Evolutionary conservation across 352 stramenopile genomes (phyloP).

Genomic region (Phytophthora megakarya): DNA sequence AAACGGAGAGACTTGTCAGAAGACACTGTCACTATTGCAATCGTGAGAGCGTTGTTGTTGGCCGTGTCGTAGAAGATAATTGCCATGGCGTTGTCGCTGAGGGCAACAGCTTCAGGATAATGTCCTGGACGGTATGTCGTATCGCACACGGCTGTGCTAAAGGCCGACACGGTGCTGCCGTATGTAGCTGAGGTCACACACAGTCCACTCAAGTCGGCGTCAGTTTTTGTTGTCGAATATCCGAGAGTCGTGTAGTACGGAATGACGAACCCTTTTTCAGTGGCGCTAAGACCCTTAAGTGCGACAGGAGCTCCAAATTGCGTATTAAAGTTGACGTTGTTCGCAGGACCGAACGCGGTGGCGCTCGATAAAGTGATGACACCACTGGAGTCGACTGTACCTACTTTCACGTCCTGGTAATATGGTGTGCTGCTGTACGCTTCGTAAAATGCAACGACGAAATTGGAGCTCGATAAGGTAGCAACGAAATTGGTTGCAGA

Average conservation of each 20-base stretch:
- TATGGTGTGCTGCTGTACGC: constrained; percentile 30
- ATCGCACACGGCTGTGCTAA: constrained; percentile 48
- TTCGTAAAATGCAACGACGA: constrained; percentile 61
- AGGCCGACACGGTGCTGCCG: constrained; percentile 24
- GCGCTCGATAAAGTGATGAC: constrained; percentile 44
- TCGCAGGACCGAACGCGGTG: constrained; percentile 40
- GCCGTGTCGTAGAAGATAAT: constrained; percentile 59
- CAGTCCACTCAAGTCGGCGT: constrained; percentile 38
- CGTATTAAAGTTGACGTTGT: constrained; percentile 24
- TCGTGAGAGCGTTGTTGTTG: constrained; percentile 65
- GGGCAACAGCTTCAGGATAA: constrained; percentile 47
- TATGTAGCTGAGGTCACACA: constrained; percentile 51
- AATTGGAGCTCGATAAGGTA: constrained; percentile 36
- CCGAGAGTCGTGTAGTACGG: constrained; percentile 46
- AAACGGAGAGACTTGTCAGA: constrained; percentile 42
- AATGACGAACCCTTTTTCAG: constrained; percentile 45
- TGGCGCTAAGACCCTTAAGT: constrained; percentile 29
- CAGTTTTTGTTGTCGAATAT: constrained; percentile 5
- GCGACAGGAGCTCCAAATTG: constrained; percentile 46
- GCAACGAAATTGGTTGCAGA: constrained; percentile 51
- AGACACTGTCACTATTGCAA: constrained; percentile 38
- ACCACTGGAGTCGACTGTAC: constrained; percentile 34
- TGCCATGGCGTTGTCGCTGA: constrained; percentile 47
- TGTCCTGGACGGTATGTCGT: constrained; percentile 43
- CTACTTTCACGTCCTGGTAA: constrained; percentile 47